These are phyloP conservation scores for Cryptococcus floricola DNA, from an alignment of 1,284 basidiomycete species.

Conservation along the genomic window DNA sequence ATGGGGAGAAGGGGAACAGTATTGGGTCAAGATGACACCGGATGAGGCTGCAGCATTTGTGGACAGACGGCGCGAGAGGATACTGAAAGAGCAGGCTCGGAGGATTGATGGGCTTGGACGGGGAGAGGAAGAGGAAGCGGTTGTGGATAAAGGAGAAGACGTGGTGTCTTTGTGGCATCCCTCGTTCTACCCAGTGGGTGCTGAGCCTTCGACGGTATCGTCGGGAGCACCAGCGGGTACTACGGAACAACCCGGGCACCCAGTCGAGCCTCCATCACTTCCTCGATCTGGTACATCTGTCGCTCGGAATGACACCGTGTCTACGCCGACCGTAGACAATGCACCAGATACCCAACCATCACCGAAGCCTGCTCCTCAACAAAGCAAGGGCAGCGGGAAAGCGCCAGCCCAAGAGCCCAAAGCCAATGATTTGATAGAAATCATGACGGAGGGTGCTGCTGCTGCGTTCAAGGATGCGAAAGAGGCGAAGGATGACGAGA, in stretches of 20 bases:
- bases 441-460: not conserved
- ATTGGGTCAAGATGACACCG: slow-evolving; percentile 42
- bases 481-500: slow-evolving; percentile 6
- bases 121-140: not conserved
- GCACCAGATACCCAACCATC: too few relatives aligned
- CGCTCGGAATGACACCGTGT: too few relatives aligned
- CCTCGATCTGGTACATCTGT: too few relatives aligned
- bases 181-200: not conserved
- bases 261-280: too few relatives aligned
- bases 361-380: not conserved
- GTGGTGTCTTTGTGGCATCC: slow-evolving; percentile 3
- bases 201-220: slow-evolving; percentile 1
- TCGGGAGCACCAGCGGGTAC: not conserved
- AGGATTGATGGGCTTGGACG: slow-evolving; percentile 14
- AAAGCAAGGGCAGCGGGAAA: not conserved
- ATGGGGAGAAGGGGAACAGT: slow-evolving; percentile 4
- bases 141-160: not conserved
- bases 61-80: slow-evolving; percentile 19
- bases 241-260: too few relatives aligned
- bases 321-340: too few relatives aligned
- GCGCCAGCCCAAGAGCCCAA: not conserved
- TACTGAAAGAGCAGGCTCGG: slow-evolving; percentile 25
- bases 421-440: not conserved
- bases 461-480: not conserved
- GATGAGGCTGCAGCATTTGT: slow-evolving; percentile 36